Evolutionary conservation across 148 eudicot species (phyloP).

Genomic region (Vaccinium darrowii): DNA sequence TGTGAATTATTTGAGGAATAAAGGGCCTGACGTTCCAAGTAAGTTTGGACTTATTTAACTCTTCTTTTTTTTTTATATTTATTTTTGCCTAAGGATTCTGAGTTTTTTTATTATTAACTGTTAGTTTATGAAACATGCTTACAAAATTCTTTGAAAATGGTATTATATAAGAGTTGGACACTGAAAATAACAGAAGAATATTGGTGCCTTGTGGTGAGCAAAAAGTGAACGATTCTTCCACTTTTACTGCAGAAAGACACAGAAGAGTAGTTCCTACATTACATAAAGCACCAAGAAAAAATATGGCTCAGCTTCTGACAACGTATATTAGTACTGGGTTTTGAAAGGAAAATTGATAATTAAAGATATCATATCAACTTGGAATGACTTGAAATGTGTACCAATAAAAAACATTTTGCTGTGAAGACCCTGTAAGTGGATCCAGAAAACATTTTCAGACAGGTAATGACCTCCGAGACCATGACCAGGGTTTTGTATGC

Average conservation of each 20-base stretch:
- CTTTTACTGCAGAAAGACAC: not conserved
- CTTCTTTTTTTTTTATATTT: no score
- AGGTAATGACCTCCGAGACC: not conserved
- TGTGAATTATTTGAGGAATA: conserved; percentile 1
- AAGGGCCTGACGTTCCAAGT: not conserved
- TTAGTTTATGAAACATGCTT: not conserved
- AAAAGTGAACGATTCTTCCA: not conserved
- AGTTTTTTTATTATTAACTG: not conserved
- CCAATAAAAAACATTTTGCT: not conserved
- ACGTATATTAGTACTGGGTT: not conserved
- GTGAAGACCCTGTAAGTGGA: not conserved
- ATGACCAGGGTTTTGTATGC: not conserved
- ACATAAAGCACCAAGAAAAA: not conserved
- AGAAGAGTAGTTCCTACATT: not conserved
- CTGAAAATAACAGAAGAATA: not conserved
- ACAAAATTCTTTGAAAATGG: not conserved
- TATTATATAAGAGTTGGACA: not conserved
- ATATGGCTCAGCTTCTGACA: not conserved
- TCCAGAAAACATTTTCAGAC: not conserved
- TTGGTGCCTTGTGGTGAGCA: not conserved
- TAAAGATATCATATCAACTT: not conserved
- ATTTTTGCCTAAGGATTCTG: no score
- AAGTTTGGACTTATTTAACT: not conserved
- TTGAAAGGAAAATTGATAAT: not conserved
- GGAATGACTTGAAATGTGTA: not conserved